Conservation (phyloP, 805 yeast species). For the Candida stauntonica region DNA sequence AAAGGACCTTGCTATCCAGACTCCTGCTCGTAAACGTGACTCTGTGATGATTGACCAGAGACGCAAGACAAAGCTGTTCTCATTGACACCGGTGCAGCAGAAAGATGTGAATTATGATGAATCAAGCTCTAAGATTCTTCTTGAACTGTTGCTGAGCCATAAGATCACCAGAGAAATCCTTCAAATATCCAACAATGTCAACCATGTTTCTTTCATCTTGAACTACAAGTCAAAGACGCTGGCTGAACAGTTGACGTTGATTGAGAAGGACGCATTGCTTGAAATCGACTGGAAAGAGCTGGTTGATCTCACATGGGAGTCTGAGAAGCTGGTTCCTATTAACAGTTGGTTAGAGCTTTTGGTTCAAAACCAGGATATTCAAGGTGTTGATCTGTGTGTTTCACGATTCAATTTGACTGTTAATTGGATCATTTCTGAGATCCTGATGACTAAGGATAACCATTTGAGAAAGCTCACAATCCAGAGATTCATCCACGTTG, state of each 20-base stretch:
- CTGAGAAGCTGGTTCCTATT: constrained; percentile 55
- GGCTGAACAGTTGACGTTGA: constrained; percentile 79
- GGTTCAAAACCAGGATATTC: constrained; percentile 47
- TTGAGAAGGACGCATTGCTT: constrained; percentile 77
- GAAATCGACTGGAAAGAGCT: constrained; percentile 93
- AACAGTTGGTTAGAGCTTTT: constrained; percentile 82
- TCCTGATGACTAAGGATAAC: constrained; percentile 60
- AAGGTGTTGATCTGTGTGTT: constrained; percentile 81
- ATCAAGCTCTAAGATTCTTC: constrained; percentile 33
- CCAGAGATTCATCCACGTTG: constrained; percentile 85
- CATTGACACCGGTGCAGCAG: constrained; percentile 31
- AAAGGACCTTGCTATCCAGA: constrained; percentile 16
- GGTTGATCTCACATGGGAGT: constrained; percentile 68
- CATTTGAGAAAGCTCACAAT: constrained; percentile 62
- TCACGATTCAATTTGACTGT: constrained; percentile 85
- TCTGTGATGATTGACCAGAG: constrained; percentile 35
- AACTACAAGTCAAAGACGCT: constrained; percentile 61
- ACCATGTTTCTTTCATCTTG: constrained; percentile 80
- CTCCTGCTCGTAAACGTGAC: constrained; percentile 20
- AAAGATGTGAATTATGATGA: constrained; percentile 20
- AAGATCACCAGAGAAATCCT: constrained; percentile 21
- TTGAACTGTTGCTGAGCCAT: constrained; percentile 32
- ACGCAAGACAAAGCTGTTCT: constrained; percentile 34
- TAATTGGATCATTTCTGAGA: constrained; percentile 89
- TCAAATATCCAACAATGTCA: constrained; percentile 30